Percentiles rank a stretch among this genome's conserved stretches.
These are phyloP conservation scores for Cryptococcus sp. DNA, from an alignment of 1,284 basidiomycete genomes.

Conservation along the genomic window DNA sequence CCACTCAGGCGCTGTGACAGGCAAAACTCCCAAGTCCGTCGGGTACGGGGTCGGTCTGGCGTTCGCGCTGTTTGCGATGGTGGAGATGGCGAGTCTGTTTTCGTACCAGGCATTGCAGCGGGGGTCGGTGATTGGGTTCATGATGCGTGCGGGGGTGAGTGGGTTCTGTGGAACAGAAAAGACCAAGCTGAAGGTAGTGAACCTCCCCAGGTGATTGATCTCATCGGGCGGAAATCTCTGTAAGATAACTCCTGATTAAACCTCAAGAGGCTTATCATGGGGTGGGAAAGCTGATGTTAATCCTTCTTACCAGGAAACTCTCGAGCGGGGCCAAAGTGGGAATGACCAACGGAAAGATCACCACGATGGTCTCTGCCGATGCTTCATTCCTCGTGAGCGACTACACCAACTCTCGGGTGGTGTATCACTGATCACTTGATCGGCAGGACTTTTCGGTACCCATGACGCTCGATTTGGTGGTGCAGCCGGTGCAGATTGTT, in stretches of 20 bases:
- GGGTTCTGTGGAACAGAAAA: neutral
- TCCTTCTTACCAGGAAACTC: conserved; percentile 6
- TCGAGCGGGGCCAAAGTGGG: conserved; percentile 14
- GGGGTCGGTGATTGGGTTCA: conserved; percentile 15
- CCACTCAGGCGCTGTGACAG: conserved; percentile 6
- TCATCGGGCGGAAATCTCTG: conserved; percentile 21
- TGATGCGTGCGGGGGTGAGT: conserved; percentile 17
- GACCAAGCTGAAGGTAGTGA: neutral
- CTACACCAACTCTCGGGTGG: conserved; percentile 19
- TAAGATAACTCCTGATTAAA: neutral
- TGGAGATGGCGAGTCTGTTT: conserved; percentile 11
- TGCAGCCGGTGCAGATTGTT: conserved; percentile 53
- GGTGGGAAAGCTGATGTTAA: neutral
- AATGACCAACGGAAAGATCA: conserved; percentile 50
- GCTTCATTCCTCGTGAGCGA: conserved; percentile 56
- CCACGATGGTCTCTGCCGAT: conserved; percentile 67
- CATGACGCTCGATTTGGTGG: conserved; percentile 53
- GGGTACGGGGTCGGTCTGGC: conserved; percentile 19
- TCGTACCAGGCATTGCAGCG: conserved; percentile 17
- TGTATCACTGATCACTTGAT: conserved; percentile 29
- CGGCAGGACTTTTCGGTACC: conserved; percentile 15
- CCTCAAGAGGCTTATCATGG: neutral
- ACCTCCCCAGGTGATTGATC: neutral
- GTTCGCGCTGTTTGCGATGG: conserved; percentile 16
- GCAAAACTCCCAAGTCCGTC: conserved; percentile 33